Conservation (phyloP, 176 grass and related monocot species). For the Zea luxurians region DNA sequence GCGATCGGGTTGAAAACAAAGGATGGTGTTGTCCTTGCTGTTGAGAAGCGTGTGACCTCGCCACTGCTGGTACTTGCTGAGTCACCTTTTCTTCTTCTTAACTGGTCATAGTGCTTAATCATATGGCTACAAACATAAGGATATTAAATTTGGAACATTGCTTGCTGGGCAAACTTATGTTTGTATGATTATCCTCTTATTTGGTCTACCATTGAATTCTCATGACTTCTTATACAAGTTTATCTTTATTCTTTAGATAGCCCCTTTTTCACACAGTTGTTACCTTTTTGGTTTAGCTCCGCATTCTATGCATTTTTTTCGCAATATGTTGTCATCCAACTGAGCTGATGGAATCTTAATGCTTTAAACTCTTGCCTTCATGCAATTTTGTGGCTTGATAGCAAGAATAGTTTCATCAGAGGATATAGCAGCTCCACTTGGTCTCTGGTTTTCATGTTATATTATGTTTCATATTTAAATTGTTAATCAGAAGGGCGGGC, state of each 20-base stretch:
- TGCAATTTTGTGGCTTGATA: neutral
- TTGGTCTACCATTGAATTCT: neutral
- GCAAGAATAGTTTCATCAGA: neutral
- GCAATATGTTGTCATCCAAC: neutral
- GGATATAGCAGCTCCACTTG: neutral
- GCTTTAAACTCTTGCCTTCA: neutral
- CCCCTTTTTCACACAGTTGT: neutral
- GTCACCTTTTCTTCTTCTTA: neutral
- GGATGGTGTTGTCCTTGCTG: constrained; percentile 84
- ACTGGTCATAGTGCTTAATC: neutral
- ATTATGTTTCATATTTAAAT: constrained; percentile 11
- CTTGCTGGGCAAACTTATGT: neutral
- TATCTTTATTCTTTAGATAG: neutral
- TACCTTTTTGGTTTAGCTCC: neutral
- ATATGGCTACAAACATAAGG: neutral
- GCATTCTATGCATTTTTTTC: neutral
- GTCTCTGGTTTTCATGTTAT: constrained; percentile 23
- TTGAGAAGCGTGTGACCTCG: constrained; percentile 96
- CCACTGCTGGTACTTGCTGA: constrained; percentile 65
- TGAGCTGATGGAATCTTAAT: neutral
- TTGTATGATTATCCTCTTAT: neutral
- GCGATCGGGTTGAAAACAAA: constrained; percentile 90
- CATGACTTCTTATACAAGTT: neutral
- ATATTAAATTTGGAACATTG: neutral
- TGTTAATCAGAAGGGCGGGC: no score